These are phyloP conservation scores for Ilex aquifolium DNA, from an alignment of 257 asterid species.

Conservation along the genomic window DNA sequence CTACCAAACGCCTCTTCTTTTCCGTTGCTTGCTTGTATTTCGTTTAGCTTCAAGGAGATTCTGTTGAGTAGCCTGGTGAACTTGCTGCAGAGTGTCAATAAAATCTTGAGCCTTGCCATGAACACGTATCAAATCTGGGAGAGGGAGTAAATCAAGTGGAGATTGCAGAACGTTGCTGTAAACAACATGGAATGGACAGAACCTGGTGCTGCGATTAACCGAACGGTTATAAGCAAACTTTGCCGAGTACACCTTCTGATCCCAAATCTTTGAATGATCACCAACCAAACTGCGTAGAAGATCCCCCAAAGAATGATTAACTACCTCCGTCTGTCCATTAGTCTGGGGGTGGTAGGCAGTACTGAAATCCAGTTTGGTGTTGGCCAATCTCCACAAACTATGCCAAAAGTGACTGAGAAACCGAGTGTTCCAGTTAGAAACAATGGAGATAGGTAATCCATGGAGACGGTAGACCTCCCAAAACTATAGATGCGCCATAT, in stretches of 20 bases:
- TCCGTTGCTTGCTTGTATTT: too few species aligned
- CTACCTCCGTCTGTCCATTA: too few species aligned
- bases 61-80: neutral
- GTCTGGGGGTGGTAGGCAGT: too few species aligned
- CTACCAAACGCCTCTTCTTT: too few species aligned
- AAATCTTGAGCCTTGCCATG: too few species aligned
- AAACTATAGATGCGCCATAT: neutral
- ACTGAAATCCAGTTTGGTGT: too few species aligned
- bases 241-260: neutral
- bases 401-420: too few species aligned
- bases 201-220: neutral
- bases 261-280: neutral
- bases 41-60: neutral
- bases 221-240: constrained; percentile 13
- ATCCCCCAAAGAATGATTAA: too few species aligned
- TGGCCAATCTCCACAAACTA: too few species aligned
- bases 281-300: constrained; percentile 1
- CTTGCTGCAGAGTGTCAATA: neutral
- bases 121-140: too few species aligned
- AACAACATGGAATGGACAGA: constrained; percentile 1
- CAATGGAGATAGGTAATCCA: neutral
- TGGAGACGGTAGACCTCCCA: neutral
- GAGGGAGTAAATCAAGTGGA: too few species aligned
- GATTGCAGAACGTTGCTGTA: neutral
- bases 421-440: too few species aligned